Evolutionary conservation across 768 basidiomycete genomes (phyloP).

Genomic region (Pleurotus tuoliensis): DNA sequence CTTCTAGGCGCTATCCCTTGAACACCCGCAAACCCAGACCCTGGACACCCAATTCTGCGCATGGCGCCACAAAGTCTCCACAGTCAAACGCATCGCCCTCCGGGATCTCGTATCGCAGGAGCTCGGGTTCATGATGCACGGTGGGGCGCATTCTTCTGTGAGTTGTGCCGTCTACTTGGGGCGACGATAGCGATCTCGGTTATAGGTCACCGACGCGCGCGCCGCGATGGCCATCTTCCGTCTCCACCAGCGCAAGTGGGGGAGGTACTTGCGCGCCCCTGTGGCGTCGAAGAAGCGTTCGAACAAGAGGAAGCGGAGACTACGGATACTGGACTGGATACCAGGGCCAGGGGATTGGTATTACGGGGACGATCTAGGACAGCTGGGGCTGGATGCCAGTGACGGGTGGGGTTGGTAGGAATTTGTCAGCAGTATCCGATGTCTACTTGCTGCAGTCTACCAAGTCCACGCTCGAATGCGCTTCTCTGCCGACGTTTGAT

Average conservation of each 20-base stretch:
- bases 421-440: no score
- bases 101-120: constrained; percentile 78
- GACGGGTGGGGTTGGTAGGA: no score
- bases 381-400: no score
- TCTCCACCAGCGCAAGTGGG: constrained; percentile 80
- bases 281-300: neutral
- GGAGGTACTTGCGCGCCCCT: constrained; percentile 35
- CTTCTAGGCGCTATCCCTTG: constrained; percentile 59
- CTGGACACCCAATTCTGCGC: constrained; percentile 71
- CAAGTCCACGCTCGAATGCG: no score
- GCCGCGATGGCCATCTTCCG: constrained; percentile 95
- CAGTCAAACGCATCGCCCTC: constrained; percentile 65
- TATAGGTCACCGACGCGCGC: constrained; percentile 85
- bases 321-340: no score
- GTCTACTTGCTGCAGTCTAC: no score
- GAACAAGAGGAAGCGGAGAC: constrained; percentile 12
- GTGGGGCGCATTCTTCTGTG: constrained; percentile 89
- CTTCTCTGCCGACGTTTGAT: no score
- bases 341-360: no score
- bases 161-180: constrained; percentile 15
- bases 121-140: constrained; percentile 77
- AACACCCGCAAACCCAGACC: constrained; percentile 59
- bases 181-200: no score
- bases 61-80: constrained; percentile 53
- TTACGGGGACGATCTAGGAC: no score